Percentiles rank a stretch among this genome's conserved stretches.
Conservation (phyloP, 257 asterid genomes). For the Rehmannia glutinosa region DNA sequence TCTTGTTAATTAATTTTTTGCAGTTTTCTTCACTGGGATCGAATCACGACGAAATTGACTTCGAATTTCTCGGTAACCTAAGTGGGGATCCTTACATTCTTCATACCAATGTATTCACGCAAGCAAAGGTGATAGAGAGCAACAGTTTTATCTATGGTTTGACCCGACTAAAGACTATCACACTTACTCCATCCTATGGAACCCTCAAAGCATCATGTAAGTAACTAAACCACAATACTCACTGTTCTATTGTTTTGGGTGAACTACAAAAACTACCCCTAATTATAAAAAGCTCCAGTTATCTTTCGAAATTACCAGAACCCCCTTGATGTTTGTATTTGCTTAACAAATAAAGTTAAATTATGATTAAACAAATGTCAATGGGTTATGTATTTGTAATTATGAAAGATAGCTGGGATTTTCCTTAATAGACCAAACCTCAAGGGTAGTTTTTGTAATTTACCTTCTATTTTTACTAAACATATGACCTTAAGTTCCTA, state of each 20-base stretch:
- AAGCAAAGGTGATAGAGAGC: conserved; percentile 42
- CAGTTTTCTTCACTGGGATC: conserved; percentile 46
- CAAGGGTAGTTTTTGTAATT: neutral
- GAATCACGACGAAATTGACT: conserved; percentile 53
- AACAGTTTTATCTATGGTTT: conserved; percentile 56
- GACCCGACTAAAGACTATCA: conserved; percentile 56
- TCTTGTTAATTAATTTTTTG: neutral
- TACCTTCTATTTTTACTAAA: no score
- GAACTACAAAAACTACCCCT: neutral
- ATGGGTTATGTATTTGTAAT: no score
- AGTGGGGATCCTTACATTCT: conserved; percentile 53
- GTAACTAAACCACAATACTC: neutral
- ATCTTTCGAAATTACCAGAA: no score
- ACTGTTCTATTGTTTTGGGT: no score
- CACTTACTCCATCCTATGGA: conserved; percentile 59
- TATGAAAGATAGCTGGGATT: no score
- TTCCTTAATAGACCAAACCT: neutral
- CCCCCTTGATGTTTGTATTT: no score
- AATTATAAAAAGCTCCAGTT: no score
- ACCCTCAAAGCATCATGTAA: conserved; percentile 57
- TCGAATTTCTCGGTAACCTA: conserved; percentile 53
- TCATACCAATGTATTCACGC: conserved; percentile 49
- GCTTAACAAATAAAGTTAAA: no score
- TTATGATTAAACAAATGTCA: no score
- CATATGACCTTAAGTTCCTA: no score